A percentile compares a stretch with the other conserved stretches of the same genome.
Evolutionary conservation across 768 basidiomycete genomes (phyloP).

Genomic region (Rhodocollybia butyracea): DNA sequence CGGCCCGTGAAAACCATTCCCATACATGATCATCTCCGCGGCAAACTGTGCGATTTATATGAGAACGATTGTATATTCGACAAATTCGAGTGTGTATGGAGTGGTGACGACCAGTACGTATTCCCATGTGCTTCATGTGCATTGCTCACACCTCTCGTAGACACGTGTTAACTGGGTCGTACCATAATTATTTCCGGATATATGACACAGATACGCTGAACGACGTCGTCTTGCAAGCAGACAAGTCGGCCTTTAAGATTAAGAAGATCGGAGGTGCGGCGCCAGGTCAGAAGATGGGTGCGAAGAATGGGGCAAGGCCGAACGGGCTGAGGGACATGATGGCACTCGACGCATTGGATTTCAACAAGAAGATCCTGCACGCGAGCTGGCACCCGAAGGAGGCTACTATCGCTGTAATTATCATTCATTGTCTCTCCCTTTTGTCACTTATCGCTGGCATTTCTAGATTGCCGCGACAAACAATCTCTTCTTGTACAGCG

Average conservation of each 20-base stretch:
- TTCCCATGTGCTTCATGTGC: slow-evolving; percentile 2
- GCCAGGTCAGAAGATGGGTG: slow-evolving; percentile 62
- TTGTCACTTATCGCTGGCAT: slow-evolving; percentile 7
- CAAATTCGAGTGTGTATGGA: slow-evolving; percentile 99
- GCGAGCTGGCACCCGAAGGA: slow-evolving; percentile 98
- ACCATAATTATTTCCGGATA: slow-evolving; percentile 99
- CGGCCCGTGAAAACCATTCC: slow-evolving; percentile 96
- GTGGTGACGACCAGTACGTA: slow-evolving; percentile 91
- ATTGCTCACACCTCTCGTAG: slow-evolving; percentile 37
- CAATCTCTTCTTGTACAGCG: slow-evolving; percentile 88
- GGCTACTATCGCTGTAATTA: slow-evolving; percentile 92
- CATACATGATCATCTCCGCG: slow-evolving; percentile 96
- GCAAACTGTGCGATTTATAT: slow-evolving; percentile 96
- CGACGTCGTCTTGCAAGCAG: slow-evolving; percentile 94
- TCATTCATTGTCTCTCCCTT: not conserved
- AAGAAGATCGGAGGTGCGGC: slow-evolving; percentile 95
- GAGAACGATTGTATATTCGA: slow-evolving; percentile 99
- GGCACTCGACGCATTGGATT: slow-evolving; percentile 84
- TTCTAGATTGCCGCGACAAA: slow-evolving; percentile 92
- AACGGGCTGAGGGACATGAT: slow-evolving; percentile 79
- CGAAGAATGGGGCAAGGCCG: slow-evolving; percentile 75
- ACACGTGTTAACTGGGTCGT: slow-evolving; percentile 97
- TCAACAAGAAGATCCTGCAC: slow-evolving; percentile 96
- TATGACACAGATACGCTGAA: slow-evolving; percentile 87
- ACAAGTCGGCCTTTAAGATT: slow-evolving; percentile 98